Evolutionary conservation across 768 basidiomycete species (phyloP).

Genomic region (Lyophyllum decastes): DNA sequence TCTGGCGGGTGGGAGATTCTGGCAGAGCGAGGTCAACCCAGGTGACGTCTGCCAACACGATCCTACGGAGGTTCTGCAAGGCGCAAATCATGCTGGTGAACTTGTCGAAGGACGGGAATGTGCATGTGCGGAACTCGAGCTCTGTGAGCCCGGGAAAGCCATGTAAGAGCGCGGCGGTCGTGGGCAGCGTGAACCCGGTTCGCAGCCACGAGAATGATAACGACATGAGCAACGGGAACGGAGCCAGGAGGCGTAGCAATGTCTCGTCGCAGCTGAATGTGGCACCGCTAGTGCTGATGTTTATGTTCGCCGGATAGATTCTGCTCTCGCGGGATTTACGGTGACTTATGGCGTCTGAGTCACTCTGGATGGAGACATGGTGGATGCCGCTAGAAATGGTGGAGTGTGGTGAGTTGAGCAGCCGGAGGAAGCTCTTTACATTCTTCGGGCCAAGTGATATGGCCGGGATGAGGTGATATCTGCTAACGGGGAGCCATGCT

Average conservation of each 20-base stretch:
- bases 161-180: slow-evolving; percentile 6
- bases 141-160: slow-evolving; percentile 22
- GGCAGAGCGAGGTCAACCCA: slow-evolving; percentile 19
- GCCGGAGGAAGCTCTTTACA: slow-evolving; percentile 13
- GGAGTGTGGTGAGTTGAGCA: slow-evolving; percentile 17
- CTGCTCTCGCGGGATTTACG: slow-evolving; percentile 13
- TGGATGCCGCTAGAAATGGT: slow-evolving; percentile 16
- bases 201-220: slow-evolving; percentile 19
- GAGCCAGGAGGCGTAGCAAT: slow-evolving; percentile 12
- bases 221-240: slow-evolving; percentile 16
- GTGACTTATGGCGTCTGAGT: slow-evolving; percentile 18
- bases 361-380: slow-evolving; percentile 19
- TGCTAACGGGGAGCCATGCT: slow-evolving; percentile 16
- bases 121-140: slow-evolving; percentile 25
- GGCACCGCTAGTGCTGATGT: background rate
- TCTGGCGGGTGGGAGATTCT: slow-evolving; percentile 4
- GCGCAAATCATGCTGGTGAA: slow-evolving; percentile 22
- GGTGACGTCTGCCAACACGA: slow-evolving; percentile 23
- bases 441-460: slow-evolving; percentile 17
- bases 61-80: slow-evolving; percentile 17
- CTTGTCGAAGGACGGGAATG: slow-evolving; percentile 22
- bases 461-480: slow-evolving; percentile 16
- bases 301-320: slow-evolving; percentile 8
- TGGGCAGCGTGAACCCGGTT: slow-evolving; percentile 10
- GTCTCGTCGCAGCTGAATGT: slow-evolving; percentile 11